Evolutionary conservation across 2,329 filamentous ascomycete genomes (phyloP).

Genomic region (Juglanconis juglandina): DNA sequence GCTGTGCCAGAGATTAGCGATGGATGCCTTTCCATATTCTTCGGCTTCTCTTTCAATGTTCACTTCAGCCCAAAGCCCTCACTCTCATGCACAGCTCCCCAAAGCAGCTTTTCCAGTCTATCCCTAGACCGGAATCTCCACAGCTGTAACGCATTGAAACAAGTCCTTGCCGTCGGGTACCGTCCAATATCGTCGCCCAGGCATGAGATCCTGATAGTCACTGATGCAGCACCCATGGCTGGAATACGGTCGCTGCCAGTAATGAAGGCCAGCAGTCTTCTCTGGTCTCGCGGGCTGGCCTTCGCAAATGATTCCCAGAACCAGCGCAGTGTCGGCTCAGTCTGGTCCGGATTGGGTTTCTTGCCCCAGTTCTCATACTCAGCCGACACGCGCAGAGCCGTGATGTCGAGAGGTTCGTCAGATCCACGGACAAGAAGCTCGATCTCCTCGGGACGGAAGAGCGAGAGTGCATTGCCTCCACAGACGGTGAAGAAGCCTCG

Average conservation of each 20-base stretch:
- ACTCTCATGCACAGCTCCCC: constrained; percentile 83
- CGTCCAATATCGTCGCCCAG: constrained; percentile 70
- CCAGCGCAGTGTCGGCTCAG: constrained; percentile 71
- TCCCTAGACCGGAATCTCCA: constrained; percentile 67
- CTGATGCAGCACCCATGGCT: constrained; percentile 76
- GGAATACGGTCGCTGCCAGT: constrained; percentile 89
- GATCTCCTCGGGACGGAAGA: constrained; percentile 89
- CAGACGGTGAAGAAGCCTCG: constrained; percentile 91
- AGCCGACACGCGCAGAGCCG: constrained; percentile 70
- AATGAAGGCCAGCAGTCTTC: constrained; percentile 78
- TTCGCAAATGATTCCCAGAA: constrained; percentile 81
- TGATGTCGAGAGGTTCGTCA: constrained; percentile 77
- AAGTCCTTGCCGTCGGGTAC: constrained; percentile 83
- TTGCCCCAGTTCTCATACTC: constrained; percentile 76
- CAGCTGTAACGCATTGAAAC: constrained; percentile 81
- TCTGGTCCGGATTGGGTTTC: constrained; percentile 47
- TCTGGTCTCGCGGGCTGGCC: constrained; percentile 64
- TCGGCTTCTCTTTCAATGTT: constrained; percentile 17
- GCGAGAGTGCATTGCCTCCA: constrained; percentile 78
- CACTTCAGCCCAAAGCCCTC: constrained; percentile 89
- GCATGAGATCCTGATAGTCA: constrained; percentile 73
- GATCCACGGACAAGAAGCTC: constrained; percentile 83
- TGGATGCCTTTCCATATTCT: neutral
- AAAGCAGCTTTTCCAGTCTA: constrained; percentile 69
- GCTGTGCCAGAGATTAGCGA: neutral